phyloP scores from a whole-genome alignment of 345 rosid genomes.

The Eucalyptus urophylla region DNA sequence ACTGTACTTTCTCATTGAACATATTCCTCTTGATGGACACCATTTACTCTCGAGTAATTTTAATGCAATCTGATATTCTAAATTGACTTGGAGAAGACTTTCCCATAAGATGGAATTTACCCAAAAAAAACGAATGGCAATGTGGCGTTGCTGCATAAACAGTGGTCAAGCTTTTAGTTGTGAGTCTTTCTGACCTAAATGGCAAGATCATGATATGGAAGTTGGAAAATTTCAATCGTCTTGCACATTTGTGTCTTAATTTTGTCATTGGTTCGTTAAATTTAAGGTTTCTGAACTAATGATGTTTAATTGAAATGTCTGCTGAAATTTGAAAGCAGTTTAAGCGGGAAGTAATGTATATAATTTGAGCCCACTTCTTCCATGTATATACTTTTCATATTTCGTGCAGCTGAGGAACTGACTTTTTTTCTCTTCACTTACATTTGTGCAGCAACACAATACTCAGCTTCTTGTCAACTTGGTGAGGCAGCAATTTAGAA shows the following conservation, averaged over 20 bases:
- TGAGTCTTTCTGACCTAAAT: neutral
- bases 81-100: neutral
- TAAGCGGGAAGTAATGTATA: neutral
- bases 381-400: neutral
- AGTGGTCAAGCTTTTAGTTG: neutral
- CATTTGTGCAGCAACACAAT: constrained; percentile 67
- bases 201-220: neutral
- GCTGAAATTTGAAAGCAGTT: neutral
- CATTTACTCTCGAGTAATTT: neutral
- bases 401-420: neutral
- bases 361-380: neutral
- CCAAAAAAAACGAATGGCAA: neutral
- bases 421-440: neutral
- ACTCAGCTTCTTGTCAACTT: constrained; percentile 60
- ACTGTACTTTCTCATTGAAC: neutral
- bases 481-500: constrained; percentile 87
- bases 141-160: neutral
- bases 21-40: neutral
- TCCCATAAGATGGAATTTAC: neutral
- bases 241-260: neutral
- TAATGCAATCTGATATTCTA: neutral
- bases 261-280: neutral
- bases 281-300: neutral
- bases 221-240: neutral
- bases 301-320: neutral